Percentiles rank a stretch among this genome's conserved stretches.
Conservation (phyloP, 257 asterid genomes). For the Eucommia ulmoides region DNA sequence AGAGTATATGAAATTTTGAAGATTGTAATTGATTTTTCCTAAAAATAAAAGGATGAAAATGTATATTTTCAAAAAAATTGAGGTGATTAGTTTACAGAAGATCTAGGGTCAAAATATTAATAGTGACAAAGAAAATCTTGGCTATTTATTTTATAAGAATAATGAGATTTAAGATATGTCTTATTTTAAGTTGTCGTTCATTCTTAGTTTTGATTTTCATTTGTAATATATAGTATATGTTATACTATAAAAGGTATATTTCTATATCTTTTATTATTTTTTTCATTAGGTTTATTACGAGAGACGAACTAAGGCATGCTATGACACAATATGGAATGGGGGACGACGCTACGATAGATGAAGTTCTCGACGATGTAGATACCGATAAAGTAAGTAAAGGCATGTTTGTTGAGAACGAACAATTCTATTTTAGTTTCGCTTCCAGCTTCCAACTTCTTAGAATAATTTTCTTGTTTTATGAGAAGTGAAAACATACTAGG, state of each 20-base stretch:
- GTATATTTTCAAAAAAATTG: too few species aligned
- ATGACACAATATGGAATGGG: constrained; percentile 87
- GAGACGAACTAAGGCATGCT: constrained; percentile 83
- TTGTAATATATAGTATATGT: neutral
- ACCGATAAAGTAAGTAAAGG: constrained; percentile 40
- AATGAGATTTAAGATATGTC: too few species aligned
- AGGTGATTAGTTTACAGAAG: too few species aligned
- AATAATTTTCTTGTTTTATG: too few species aligned
- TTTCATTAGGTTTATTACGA: constrained; percentile 52
- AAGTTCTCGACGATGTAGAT: constrained; percentile 78
- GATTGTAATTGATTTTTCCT: too few species aligned
- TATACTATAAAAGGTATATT: neutral
- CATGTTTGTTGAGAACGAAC: too few species aligned
- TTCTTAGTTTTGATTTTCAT: neutral
- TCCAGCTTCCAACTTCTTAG: too few species aligned
- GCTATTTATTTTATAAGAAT: too few species aligned
- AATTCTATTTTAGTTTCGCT: too few species aligned
- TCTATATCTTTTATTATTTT: neutral
- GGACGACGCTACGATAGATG: constrained; percentile 80
- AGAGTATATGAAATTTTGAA: too few species aligned
- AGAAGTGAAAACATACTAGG: too few species aligned
- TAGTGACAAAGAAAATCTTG: neutral
- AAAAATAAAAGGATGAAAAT: too few species aligned
- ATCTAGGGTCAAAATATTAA: neutral
- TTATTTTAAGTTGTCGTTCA: neutral